phyloP scores from a whole-genome alignment of 225 moss, liverwort and hornwort species.

The Asterella californica region DNA sequence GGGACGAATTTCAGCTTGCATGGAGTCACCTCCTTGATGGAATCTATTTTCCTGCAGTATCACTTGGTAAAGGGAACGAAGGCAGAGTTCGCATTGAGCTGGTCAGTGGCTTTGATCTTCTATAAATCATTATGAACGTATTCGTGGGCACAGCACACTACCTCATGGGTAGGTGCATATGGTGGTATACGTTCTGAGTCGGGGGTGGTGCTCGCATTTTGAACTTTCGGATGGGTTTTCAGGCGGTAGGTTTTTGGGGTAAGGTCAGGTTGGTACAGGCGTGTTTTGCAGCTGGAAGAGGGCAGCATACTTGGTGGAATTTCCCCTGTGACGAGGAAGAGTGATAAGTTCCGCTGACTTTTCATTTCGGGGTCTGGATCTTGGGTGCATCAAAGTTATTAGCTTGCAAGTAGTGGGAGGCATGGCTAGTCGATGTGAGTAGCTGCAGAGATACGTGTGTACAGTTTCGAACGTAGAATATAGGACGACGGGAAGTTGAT shows the following conservation, averaged over 20 bases:
- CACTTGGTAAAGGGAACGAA: slow-evolving; percentile 25
- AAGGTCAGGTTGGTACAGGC: neutral
- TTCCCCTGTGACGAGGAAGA: neutral
- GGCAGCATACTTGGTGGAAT: slow-evolving; percentile 7
- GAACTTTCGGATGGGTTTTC: neutral
- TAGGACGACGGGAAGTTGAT: neutral
- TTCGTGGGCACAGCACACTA: neutral
- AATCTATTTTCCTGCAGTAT: slow-evolving; percentile 43
- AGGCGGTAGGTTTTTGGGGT: neutral
- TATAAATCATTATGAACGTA: neutral
- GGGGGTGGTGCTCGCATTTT: neutral
- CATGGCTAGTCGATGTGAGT: neutral
- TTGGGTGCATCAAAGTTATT: neutral
- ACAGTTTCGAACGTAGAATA: neutral
- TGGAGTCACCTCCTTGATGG: slow-evolving; percentile 41
- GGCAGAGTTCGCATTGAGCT: slow-evolving; percentile 44
- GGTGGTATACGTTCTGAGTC: neutral
- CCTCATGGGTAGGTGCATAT: neutral
- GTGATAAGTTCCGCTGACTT: neutral
- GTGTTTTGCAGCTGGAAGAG: neutral
- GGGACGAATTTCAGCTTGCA: slow-evolving; percentile 31
- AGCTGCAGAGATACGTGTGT: slow-evolving; percentile 5
- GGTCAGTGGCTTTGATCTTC: slow-evolving; percentile 38
- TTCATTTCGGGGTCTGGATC: neutral
- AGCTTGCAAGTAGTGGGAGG: neutral